These are phyloP conservation scores for Citrus sp. DNA, from an alignment of 345 rosid genomes.

Conservation along the genomic window DNA sequence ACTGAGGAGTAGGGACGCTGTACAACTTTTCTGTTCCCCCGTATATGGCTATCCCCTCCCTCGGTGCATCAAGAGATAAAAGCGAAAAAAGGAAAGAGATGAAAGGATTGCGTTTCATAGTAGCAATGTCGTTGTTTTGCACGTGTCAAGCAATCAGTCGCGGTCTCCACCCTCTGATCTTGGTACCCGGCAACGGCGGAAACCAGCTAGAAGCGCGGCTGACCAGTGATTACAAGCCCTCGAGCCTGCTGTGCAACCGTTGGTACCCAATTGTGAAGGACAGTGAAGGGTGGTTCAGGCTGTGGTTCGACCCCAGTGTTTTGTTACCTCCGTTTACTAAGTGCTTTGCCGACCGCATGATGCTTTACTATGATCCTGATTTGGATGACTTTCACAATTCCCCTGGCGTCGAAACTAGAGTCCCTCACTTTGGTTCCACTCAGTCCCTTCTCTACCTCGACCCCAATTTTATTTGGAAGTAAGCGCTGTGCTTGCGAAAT, in stretches of 20 bases:
- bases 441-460: conserved; percentile 63
- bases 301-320: conserved; percentile 78
- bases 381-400: conserved; percentile 73
- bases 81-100: conserved; percentile 1
- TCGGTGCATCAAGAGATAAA: background rate
- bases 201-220: conserved; percentile 81
- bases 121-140: conserved; percentile 34
- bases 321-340: conserved; percentile 59
- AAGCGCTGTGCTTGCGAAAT: conserved; percentile 9
- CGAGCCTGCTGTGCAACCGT: conserved; percentile 48
- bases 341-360: conserved; percentile 78
- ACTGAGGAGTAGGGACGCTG: background rate
- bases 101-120: conserved; percentile 13
- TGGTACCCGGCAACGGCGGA: conserved; percentile 86
- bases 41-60: background rate
- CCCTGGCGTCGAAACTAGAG: conserved; percentile 73
- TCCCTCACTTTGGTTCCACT: conserved; percentile 63
- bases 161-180: conserved; percentile 59
- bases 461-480: conserved; percentile 69
- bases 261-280: conserved; percentile 47
- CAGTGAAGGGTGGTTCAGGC: conserved; percentile 75
- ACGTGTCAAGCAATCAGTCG: conserved; percentile 28
- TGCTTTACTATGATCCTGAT: conserved; percentile 50
- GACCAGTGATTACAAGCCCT: conserved; percentile 52
- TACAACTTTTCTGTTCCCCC: background rate